phyloP scores from a whole-genome alignment of 305 asterid species.

The Fraxinus sp. region DNA sequence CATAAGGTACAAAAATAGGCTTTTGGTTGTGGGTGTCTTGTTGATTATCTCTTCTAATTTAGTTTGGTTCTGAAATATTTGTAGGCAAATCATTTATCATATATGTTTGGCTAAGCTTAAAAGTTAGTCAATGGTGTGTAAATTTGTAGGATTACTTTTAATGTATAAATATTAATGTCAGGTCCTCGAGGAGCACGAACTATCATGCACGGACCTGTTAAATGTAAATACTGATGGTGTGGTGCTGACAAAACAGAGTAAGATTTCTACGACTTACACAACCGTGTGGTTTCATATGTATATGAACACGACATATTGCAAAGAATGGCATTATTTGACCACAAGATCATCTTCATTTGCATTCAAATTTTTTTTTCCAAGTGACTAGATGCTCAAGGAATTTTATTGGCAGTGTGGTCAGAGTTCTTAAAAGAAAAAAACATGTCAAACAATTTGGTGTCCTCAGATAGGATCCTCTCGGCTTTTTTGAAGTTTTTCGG shows the following conservation, averaged over 20 bases:
- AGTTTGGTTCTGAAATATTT: slow-evolving; percentile 7
- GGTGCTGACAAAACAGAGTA: slow-evolving; percentile 82
- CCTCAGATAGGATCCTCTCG: not conserved
- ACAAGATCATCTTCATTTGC: not conserved
- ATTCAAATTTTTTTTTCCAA: slow-evolving; percentile 8
- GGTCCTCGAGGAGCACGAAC: slow-evolving; percentile 85
- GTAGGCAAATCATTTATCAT: not conserved
- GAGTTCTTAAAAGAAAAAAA: not conserved
- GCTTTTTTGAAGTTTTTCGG: not conserved
- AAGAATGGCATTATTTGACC: slow-evolving; percentile 1
- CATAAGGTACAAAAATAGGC: slow-evolving; percentile 56
- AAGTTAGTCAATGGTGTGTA: not conserved
- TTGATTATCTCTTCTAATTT: slow-evolving; percentile 4
- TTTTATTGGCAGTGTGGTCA: not conserved
- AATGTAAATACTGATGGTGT: slow-evolving; percentile 72
- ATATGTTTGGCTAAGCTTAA: not conserved
- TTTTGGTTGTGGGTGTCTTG: slow-evolving; percentile 11
- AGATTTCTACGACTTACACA: slow-evolving; percentile 31
- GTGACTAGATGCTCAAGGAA: not conserved
- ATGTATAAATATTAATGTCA: slow-evolving; percentile 39
- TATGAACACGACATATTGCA: not conserved
- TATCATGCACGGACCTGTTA: slow-evolving; percentile 77
- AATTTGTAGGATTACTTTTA: not conserved
- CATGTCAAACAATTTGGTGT: not conserved
- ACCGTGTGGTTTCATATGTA: not conserved